Conservation (phyloP, 495 filamentous ascomycete genomes). For the Talaromyces wortmannii region DNA sequence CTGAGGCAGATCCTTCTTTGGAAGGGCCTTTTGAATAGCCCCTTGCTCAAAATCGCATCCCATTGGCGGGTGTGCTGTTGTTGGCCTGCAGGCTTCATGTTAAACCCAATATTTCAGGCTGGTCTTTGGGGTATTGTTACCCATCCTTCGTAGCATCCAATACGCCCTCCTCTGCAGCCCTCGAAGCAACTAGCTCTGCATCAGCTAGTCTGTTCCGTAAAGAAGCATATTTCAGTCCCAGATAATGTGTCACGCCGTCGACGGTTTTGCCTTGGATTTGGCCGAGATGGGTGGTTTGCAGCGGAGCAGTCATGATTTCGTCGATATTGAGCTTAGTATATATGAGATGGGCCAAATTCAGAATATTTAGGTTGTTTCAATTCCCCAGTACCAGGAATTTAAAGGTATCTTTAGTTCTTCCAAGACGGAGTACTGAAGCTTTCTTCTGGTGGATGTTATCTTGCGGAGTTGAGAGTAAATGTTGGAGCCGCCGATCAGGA, state of each 20-base stretch:
- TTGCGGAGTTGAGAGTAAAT: no score
- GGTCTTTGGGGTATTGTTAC: slow-evolving; percentile 6
- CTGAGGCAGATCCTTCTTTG: slow-evolving; percentile 17
- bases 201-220: slow-evolving; percentile 21
- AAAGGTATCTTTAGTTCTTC: no score
- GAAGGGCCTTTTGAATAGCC: slow-evolving; percentile 21
- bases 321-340: neutral
- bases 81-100: slow-evolving; percentile 11
- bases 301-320: slow-evolving; percentile 7
- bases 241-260: slow-evolving; percentile 20
- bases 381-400: no score
- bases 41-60: slow-evolving; percentile 19
- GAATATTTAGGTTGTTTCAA: no score
- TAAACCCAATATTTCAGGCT: neutral
- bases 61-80: slow-evolving; percentile 13
- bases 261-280: slow-evolving; percentile 13
- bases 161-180: slow-evolving; percentile 7
- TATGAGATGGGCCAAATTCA: neutral
- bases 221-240: slow-evolving; percentile 28
- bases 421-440: no score
- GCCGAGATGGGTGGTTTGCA: slow-evolving; percentile 13
- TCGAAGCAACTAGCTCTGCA: slow-evolving; percentile 17
- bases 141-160: slow-evolving; percentile 23
- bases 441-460: no score
- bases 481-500: no score